Base-by-base conservation (phyloP, 352 stramenopile genomes). In the Globisporangium irregulare region DNA sequence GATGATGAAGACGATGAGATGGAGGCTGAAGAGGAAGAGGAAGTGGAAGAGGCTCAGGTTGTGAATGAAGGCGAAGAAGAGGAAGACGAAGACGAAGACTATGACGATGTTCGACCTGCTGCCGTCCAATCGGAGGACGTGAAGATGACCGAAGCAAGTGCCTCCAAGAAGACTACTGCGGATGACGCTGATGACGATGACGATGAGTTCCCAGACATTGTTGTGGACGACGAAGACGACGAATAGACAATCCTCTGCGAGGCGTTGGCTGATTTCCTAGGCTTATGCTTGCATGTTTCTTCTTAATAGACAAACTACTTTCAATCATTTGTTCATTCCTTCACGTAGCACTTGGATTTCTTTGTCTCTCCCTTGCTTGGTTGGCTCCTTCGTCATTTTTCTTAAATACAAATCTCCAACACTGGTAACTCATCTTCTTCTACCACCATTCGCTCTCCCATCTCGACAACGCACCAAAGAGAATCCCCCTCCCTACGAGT, bases 201-300 rank as follows among this genome's bases (percentile, higher is more conserved):
- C 56, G 84, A 91, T 36, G 86, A 94, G 62, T 93, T 95, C 66
- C 87, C 87, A 0, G 85, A 95, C 57, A 95, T 95, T 66, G 82
- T 95, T 12, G 77, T 84, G 51, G 84, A 90, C 64, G 85, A 94
- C 59, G 77, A 87, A 14, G 81, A 83, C 27, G 77, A 89, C 53
- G 71, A 79, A 58, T 84, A 85, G 56, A 70, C 3, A 25, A 22
- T 27, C 3, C 34, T 20, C 18, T 12, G 22, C 27, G 27, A 51
- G 43, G 43, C 43, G 15, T 51, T 51, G 18, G 6, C 18, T 10
- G 5, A n/a, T 48, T 20, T 50, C 15, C 15, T 50, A 50, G 4
- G 43, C 43, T 22, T 24, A 18, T 22, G 43, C 32, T 20, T 24
- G 8, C 18, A 10, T 51, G 32, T 51, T 51, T 22, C 43, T 22